Conservation (phyloP, 2,329 filamentous ascomycete genomes). For the Aspergillus pseudoterreus region DNA sequence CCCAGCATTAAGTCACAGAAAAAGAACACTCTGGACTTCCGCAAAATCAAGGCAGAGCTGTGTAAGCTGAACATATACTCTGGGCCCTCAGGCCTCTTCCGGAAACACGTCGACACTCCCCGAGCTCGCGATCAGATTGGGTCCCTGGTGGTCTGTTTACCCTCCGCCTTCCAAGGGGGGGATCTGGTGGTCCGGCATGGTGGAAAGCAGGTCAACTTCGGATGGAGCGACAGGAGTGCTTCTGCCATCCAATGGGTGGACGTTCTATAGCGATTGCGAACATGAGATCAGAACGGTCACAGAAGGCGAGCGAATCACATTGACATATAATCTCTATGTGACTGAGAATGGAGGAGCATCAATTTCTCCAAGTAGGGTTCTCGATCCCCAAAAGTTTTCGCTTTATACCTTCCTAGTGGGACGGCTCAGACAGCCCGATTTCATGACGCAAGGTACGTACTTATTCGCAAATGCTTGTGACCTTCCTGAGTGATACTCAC, state of each 20-base stretch:
- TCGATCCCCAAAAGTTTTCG: slow-evolving; percentile 33
- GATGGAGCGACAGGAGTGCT: slow-evolving; percentile 22
- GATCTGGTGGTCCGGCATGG: slow-evolving; percentile 31
- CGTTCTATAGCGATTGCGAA: slow-evolving; percentile 37
- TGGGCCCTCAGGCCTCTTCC: slow-evolving; percentile 50
- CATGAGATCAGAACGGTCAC: slow-evolving; percentile 45
- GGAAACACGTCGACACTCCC: slow-evolving; percentile 53
- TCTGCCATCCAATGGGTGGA: slow-evolving; percentile 32
- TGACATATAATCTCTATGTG: slow-evolving; percentile 59
- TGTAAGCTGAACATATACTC: slow-evolving; percentile 58
- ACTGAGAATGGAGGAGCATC: slow-evolving; percentile 15
- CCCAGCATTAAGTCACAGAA: slow-evolving; percentile 20
- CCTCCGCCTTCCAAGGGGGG: slow-evolving; percentile 31
- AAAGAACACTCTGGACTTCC: slow-evolving; percentile 13
- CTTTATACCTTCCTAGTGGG: slow-evolving; percentile 33
- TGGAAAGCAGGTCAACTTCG: slow-evolving; percentile 21
- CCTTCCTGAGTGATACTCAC: neutral
- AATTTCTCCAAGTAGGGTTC: slow-evolving; percentile 9
- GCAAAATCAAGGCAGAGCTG: slow-evolving; percentile 49
- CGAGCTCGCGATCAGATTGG: slow-evolving; percentile 49
- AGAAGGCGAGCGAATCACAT: slow-evolving; percentile 51
- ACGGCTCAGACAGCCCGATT: slow-evolving; percentile 27
- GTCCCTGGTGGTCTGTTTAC: slow-evolving; percentile 53
- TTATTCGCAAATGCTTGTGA: no score
- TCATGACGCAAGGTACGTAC: slow-evolving; percentile 39